phyloP scores from a whole-genome alignment of 768 basidiomycete genomes.

The Trametes cubensis region DNA sequence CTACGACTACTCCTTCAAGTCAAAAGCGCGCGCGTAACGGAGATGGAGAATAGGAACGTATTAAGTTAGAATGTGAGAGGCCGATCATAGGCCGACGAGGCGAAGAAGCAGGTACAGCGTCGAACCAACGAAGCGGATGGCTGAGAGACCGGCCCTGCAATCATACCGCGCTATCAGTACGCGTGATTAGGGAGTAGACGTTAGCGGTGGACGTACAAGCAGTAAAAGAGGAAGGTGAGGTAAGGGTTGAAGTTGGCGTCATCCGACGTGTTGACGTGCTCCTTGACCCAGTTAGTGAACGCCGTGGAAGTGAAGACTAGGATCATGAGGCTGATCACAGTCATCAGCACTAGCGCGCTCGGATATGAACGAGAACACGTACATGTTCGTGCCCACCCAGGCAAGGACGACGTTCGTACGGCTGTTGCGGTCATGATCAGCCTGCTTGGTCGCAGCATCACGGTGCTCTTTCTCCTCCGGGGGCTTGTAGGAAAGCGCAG shows the following conservation, averaged over 20 bases:
- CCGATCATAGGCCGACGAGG: slow-evolving; percentile 60
- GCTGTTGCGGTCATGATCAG: slow-evolving; percentile 83
- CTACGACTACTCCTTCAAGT: neutral
- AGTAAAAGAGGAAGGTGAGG: slow-evolving; percentile 77
- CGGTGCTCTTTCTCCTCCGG: slow-evolving; percentile 81
- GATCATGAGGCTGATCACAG: slow-evolving; percentile 58
- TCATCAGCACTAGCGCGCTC: slow-evolving; percentile 3
- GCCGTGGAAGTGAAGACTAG: slow-evolving; percentile 74
- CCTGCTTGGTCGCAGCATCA: slow-evolving; percentile 85
- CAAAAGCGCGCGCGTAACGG: neutral
- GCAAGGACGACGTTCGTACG: slow-evolving; percentile 83
- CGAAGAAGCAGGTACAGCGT: slow-evolving; percentile 77
- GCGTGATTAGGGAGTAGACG: slow-evolving; percentile 4
- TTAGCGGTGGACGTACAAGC: slow-evolving; percentile 43
- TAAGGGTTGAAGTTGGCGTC: slow-evolving; percentile 85
- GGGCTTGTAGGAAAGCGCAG: slow-evolving; percentile 66
- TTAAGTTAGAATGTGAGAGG: slow-evolving; percentile 10
- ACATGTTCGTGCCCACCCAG: slow-evolving; percentile 88
- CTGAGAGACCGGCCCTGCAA: slow-evolving; percentile 73
- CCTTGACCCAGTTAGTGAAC: slow-evolving; percentile 73
- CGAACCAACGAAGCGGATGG: slow-evolving; percentile 80
- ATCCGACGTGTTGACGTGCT: slow-evolving; percentile 51
- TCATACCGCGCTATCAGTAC: neutral
- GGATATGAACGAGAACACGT: slow-evolving; percentile 30
- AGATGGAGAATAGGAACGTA: neutral